Percentiles rank a stretch among this genome's conserved stretches.
phyloP scores from a whole-genome alignment of 805 yeast species.

The Lipomyces spencermartinsiae region DNA sequence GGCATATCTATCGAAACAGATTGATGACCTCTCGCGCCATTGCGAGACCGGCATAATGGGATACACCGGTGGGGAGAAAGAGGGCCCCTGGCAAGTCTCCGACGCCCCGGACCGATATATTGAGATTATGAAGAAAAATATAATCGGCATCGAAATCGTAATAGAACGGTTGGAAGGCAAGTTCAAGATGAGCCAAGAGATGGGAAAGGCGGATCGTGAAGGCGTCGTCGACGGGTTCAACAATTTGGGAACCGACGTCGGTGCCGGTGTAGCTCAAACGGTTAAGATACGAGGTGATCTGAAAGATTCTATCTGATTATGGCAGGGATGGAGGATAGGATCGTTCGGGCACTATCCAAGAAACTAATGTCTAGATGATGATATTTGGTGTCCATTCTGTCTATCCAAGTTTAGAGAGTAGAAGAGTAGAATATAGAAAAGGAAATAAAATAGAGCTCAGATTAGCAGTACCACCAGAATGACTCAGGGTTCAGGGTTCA shows the following conservation, averaged over 20 bases:
- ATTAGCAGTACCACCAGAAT: too few species aligned
- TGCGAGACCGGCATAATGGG: slow-evolving; percentile 50
- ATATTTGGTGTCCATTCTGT: too few species aligned
- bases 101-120: slow-evolving; percentile 63
- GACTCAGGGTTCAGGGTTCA: too few species aligned
- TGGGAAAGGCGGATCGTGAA: slow-evolving; percentile 52
- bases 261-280: too few species aligned
- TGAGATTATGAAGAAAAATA: slow-evolving; percentile 54
- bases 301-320: too few species aligned
- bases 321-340: too few species aligned
- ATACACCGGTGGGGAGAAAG: slow-evolving; percentile 39
- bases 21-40: slow-evolving; percentile 54
- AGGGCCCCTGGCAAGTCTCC: slow-evolving; percentile 55
- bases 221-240: slow-evolving; percentile 57
- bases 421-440: too few species aligned
- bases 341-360: too few species aligned
- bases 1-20: slow-evolving; percentile 52
- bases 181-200: slow-evolving; percentile 64
- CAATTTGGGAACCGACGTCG: slow-evolving; percentile 8
- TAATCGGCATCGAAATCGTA: slow-evolving; percentile 63
- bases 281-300: too few species aligned
- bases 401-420: too few species aligned
- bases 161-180: slow-evolving; percentile 57
- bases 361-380: too few species aligned
- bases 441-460: too few species aligned